Evolutionary conservation across 257 asterid genomes (phyloP), one percentile per base, ranked within the genome.

Genomic region (Eustoma russellianum): DNA sequence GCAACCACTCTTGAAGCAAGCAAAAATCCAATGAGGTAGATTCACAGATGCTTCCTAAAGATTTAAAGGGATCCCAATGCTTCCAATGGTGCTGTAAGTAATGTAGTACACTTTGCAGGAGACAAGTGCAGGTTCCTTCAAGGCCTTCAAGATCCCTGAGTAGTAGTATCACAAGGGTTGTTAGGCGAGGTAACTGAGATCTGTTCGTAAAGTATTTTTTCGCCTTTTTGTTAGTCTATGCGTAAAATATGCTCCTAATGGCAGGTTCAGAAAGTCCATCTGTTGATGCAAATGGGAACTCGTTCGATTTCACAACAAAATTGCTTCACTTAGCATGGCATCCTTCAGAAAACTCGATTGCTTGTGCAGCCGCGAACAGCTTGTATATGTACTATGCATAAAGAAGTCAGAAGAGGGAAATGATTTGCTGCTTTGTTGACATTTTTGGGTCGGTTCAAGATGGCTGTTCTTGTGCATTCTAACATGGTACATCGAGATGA

Each of bases 251-350:
- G 1, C 9, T 40, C n/a, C 28, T 59, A 5, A 33, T 35, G 24
- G 1, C 80, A 88, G 99, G 99, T 60, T 53, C 83, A 1, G 97
- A 93, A 69, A 93, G 78, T 60, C 77, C 94, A 0, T 89, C 79
- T 48, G 93, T 61, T 47, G 99, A 93, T 77, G 82, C 94, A 46
- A 88, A 85, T n/a, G 97, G 97, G 57, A 93, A 85, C 57, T 74
- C 97, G 17, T 85, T 81, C 44, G 99, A 93, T 66, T 83, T 79
- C 79, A 79, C 97, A 2, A 85, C 97, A 13, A 93, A 93, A 70
- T 79, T 93, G 66, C 99, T 93, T 72, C 97, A 88, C 73, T 71
- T 93, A 56, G 94, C 97, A 6, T 93, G 97, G 97, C 99, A 93
- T 54, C 99, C 99, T 54, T 62, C 96, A 17, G 97, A 93, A 71